phyloP scores from a whole-genome alignment of 2,329 filamentous ascomycete genomes.

The Orbilia quercus region DNA sequence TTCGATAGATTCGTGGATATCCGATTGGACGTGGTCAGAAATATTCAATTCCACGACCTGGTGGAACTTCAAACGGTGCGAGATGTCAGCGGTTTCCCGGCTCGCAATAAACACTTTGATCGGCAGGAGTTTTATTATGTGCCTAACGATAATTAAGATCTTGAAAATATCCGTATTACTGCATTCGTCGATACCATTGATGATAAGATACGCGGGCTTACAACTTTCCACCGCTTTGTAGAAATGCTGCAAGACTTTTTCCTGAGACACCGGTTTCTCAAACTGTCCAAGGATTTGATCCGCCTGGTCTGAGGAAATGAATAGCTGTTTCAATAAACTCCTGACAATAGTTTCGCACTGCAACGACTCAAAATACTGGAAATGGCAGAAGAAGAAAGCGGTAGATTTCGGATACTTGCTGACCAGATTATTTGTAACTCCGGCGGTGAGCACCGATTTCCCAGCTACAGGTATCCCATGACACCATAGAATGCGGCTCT shows the following conservation, averaged over 20 bases:
- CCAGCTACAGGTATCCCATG: slow-evolving; percentile 48
- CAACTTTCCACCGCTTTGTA: background rate
- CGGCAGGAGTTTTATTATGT: background rate
- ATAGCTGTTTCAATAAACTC: slow-evolving; percentile 50
- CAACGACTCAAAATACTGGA: slow-evolving; percentile 17
- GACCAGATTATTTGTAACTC: background rate
- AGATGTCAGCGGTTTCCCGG: slow-evolving; percentile 58
- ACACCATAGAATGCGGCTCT: slow-evolving; percentile 13
- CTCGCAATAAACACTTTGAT: slow-evolving; percentile 61
- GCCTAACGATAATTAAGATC: background rate
- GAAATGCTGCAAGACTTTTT: background rate
- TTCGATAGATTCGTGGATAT: slow-evolving; percentile 16
- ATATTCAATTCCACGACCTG: background rate
- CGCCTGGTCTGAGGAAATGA: slow-evolving; percentile 9
- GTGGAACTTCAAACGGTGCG: background rate
- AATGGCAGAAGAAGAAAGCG: slow-evolving; percentile 56
- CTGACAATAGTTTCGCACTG: slow-evolving; percentile 33
- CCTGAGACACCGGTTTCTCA: slow-evolving; percentile 13
- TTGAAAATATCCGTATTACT: slow-evolving; percentile 25
- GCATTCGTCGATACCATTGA: slow-evolving; percentile 58
- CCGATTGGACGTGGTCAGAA: background rate
- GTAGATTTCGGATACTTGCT: slow-evolving; percentile 12
- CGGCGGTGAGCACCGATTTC: slow-evolving; percentile 54
- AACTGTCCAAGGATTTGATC: slow-evolving; percentile 8
- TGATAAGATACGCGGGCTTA: slow-evolving; percentile 23